Percentiles rank a stretch among this genome's conserved stretches.
Evolutionary conservation across 1,284 basidiomycete genomes (phyloP).

Genomic region (Tetrapyrgos nigripes): DNA sequence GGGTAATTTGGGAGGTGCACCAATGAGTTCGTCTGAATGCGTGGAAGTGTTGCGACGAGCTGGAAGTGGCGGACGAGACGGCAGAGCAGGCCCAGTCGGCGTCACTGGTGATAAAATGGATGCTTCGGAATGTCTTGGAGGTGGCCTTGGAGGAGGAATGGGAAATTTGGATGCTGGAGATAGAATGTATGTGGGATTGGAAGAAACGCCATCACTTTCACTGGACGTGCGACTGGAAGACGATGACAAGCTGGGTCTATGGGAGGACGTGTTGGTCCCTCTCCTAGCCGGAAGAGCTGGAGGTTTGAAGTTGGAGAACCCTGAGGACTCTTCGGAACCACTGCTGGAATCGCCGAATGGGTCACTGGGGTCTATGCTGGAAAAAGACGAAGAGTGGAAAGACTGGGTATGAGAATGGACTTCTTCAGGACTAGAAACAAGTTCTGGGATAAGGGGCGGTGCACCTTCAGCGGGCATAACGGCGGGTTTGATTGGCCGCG

Average conservation of each 20-base stretch:
- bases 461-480: not conserved
- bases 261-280: not conserved
- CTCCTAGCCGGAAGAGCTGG: constrained; percentile 9
- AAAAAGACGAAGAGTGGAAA: not conserved
- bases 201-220: constrained; percentile 28
- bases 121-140: constrained; percentile 26
- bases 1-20: constrained; percentile 2
- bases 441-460: not conserved
- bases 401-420: too few relatives aligned
- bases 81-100: constrained; percentile 2
- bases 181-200: constrained; percentile 5
- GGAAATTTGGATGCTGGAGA: constrained; percentile 17
- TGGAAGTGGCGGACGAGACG: constrained; percentile 18
- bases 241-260: constrained; percentile 15
- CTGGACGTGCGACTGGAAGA: constrained; percentile 36
- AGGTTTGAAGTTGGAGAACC: constrained; percentile 1
- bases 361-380: not conserved
- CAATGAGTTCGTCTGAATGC: constrained; percentile 1
- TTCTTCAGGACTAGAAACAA: not conserved
- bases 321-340: not conserved
- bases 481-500: not conserved
- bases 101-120: constrained; percentile 1
- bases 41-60: constrained; percentile 13
- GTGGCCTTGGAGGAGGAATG: constrained; percentile 34
- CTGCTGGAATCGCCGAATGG: not conserved